Base-by-base conservation (phyloP, 306 rosid species). In the Cucumis cinereus region DNA sequence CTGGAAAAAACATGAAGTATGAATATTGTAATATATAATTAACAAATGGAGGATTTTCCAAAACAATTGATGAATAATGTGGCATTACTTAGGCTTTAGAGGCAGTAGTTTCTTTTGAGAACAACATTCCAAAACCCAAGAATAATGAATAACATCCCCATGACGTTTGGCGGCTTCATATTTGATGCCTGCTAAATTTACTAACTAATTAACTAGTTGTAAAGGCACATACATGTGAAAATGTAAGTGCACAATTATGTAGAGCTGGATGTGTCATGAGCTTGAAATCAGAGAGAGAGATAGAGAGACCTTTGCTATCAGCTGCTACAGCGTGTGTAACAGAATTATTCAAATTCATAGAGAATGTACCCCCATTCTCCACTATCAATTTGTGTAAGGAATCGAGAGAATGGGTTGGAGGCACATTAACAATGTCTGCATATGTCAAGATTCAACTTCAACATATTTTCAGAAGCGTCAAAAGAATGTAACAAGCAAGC, bases 341-440 rank as follows among this genome's bases (percentile, higher is more conserved):
- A 23, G 94, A 87, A 47, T 83, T 89, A 79, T 90, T 93, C 82
- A 91, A 78, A 80, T 93, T 93, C 98, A 93, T 93, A 0, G 98
- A 93, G 90, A 93, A 91, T 73, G 87, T 80, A 77, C 98, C 98
- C 77, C 98, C 98, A 85, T 90, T 90, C 87, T 91, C 96, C 58
- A 85, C 98, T 82, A 91, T 77, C 78, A 90, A 79, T 86, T 90
- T 91, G 86, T 87, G 98, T 77, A 93, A 77, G 83, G 86, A 86
- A 82, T 93, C 94, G 12, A 90, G 88, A 73, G 98, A 87, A 79
- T 83, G 83, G 47, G 84, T 86, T 81, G 90, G 79, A 81, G 98
- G 96, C 62, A 90, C 96, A 79, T 93, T 93, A 77, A 85, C 91
- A 36, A 93, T 86, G 87, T 93, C 98, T 93, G 82, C 17, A 76